Evolutionary conservation across 2,329 filamentous ascomycete genomes (phyloP), one percentile per base, ranked within the genome.

Genomic region (Sporothrix variecibatus): DNA sequence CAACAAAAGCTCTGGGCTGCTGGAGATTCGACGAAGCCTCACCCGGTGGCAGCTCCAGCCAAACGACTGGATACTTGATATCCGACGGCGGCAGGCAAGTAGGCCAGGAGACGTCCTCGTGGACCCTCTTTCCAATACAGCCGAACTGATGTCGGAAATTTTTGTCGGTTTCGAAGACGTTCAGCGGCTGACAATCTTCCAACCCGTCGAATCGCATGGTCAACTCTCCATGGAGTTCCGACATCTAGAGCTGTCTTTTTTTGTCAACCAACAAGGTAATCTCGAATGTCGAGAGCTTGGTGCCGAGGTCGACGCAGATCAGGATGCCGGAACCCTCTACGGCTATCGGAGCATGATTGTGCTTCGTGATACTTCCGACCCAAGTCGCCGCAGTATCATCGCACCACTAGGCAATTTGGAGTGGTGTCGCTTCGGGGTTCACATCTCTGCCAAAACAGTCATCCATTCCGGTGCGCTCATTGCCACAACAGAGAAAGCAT

Each of bases 301-400:
- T 0, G 82, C 86, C 0, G 84, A 87, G 58, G 82, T 93, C 0
- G 88, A 91, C 71, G 78, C 79, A 0, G 76, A 87, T 9, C 91
- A 93, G 77, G 86, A 91, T 70, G 81, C 86, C 0, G 91, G 90
- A 0, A 89, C 88, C 0, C 85, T 87, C 77, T 87, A 92, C 74
- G 91, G 91, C 0, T 81, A 92, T 0, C 74, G 81, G 1, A 90
- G 86, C 78, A 91, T 87, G 78, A 80, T 92, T 2, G 85, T 92
- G 0, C 79, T 91, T 17, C 83, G 85, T 0, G 85, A 87, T n/a
- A 71, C 78, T 0, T 74, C 76, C 0, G 85, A 76, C 4, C 17
- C 87, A 58, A 77, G 72, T 0, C 69, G 74, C 0, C 85, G 86
- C 9, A 89, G 84, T 40, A 81, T 92, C 7, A 81, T 93, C 0